Conservation (phyloP, 441 rosid genomes). For the Raphanus hybrid region DNA sequence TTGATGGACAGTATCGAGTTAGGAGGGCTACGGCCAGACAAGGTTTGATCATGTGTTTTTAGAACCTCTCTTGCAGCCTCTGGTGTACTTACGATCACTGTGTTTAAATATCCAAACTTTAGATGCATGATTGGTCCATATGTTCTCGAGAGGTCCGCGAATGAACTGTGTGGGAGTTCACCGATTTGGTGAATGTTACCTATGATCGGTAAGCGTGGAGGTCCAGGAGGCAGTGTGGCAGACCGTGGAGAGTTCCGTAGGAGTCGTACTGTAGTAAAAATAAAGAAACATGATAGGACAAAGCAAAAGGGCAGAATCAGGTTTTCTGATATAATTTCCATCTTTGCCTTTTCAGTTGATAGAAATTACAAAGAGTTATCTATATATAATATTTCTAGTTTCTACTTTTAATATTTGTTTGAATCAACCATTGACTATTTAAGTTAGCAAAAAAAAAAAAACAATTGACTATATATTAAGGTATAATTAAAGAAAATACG, state of each 20-base stretch:
- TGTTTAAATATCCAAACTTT: constrained; percentile 40
- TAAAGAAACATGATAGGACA: constrained; percentile 24
- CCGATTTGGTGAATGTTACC: constrained; percentile 46
- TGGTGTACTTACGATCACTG: constrained; percentile 40
- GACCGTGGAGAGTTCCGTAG: not conserved
- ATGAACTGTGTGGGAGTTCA: constrained; percentile 44
- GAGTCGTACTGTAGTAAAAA: constrained; percentile 4
- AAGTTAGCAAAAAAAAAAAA: no score
- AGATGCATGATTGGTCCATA: constrained; percentile 50
- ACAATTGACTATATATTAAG: not conserved
- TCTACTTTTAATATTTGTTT: no score
- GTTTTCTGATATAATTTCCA: constrained; percentile 23
- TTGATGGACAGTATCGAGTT: constrained; percentile 14
- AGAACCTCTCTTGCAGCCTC: constrained; percentile 50
- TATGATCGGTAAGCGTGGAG: constrained; percentile 45
- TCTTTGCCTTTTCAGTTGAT: constrained; percentile 1
- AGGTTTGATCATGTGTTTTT: constrained; percentile 44
- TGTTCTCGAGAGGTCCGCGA: constrained; percentile 44
- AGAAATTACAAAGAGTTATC: not conserved
- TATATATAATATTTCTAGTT: no score
- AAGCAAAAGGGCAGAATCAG: constrained; percentile 15
- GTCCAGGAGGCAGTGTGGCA: constrained; percentile 41
- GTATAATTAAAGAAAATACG: not conserved
- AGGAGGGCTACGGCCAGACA: constrained; percentile 22
- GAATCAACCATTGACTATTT: no score